phyloP scores from a whole-genome alignment of 306 rosid genomes.

The Ochetophila trinervis region DNA sequence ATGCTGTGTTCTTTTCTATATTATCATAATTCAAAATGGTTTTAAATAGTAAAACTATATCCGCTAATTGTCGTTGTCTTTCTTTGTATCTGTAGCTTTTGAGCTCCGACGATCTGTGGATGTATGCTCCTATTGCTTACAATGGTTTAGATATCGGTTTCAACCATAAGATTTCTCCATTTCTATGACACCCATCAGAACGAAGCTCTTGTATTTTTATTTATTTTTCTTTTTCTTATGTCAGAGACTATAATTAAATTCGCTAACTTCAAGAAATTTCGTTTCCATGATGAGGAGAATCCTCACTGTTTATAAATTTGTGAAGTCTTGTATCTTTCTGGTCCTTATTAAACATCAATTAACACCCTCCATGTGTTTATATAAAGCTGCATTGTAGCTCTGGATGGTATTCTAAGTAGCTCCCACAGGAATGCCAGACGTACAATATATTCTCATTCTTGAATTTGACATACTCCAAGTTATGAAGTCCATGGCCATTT shows the following conservation, averaged over 20 bases:
- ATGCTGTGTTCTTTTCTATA: background rate
- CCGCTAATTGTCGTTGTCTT: background rate
- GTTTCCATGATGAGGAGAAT: conserved; percentile 38
- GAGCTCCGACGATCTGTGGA: conserved; percentile 92
- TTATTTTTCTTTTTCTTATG: conserved; percentile 13
- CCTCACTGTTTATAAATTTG: conserved; percentile 14
- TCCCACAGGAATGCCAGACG: too few relatives aligned
- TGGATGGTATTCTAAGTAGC: too few relatives aligned
- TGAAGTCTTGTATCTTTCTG: background rate
- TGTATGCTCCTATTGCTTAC: conserved; percentile 91
- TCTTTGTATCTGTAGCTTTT: conserved; percentile 55
- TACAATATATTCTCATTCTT: too few relatives aligned
- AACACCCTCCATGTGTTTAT: too few relatives aligned
- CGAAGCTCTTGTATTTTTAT: conserved; percentile 6
- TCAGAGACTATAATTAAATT: conserved; percentile 13
- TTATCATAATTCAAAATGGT: background rate
- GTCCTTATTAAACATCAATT: too few relatives aligned
- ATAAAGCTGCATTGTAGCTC: too few relatives aligned
- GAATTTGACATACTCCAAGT: too few relatives aligned
- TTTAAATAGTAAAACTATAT: background rate
- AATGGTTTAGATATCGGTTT: conserved; percentile 86
- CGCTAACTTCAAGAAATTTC: conserved; percentile 34
- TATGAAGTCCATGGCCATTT: too few relatives aligned
- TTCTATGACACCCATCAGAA: conserved; percentile 35
- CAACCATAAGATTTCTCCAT: conserved; percentile 38